Percentiles rank a stretch among this genome's conserved stretches.
Conservation (phyloP, 768 basidiomycete species). For the Phanerodontia chrysosporium region DNA sequence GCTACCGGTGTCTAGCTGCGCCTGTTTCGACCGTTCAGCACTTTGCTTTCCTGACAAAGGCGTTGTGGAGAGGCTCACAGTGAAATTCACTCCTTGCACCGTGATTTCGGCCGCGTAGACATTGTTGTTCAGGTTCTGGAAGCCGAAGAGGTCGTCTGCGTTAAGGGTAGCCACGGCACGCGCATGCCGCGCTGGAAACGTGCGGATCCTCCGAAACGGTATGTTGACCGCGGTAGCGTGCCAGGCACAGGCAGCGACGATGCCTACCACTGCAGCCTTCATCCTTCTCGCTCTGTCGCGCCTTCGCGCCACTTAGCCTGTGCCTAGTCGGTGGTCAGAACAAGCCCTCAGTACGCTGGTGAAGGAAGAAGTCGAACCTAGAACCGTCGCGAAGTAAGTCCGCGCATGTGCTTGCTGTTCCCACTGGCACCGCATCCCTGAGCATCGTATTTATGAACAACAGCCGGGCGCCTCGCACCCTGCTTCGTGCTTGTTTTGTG, state of each 20-base stretch:
- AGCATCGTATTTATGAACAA: background rate
- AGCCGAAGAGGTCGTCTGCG: background rate
- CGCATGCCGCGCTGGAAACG: background rate
- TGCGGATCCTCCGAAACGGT: background rate
- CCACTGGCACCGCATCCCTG: background rate
- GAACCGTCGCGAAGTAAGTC: background rate
- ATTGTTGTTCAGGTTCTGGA: slow-evolving; percentile 6
- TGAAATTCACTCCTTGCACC: slow-evolving; percentile 7
- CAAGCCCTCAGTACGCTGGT: background rate
- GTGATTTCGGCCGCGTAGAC: slow-evolving; percentile 3
- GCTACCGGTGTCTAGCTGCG: slow-evolving; percentile 15
- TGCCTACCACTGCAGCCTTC: background rate
- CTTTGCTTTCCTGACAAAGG: too few species aligned
- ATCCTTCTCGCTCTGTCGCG: background rate
- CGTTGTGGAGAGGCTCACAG: background rate
- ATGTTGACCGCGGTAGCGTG: background rate
- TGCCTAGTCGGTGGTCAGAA: background rate
- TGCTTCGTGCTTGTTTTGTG: background rate
- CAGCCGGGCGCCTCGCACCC: background rate
- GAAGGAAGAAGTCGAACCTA: background rate
- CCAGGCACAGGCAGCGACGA: background rate
- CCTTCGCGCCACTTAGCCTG: background rate
- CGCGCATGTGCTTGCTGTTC: background rate
- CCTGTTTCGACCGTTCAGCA: background rate
- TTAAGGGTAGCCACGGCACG: background rate